Evolutionary conservation across 495 filamentous ascomycete species (phyloP), one percentile per base, ranked within the genome.

Genomic region (Annulohypoxylon stygium): DNA sequence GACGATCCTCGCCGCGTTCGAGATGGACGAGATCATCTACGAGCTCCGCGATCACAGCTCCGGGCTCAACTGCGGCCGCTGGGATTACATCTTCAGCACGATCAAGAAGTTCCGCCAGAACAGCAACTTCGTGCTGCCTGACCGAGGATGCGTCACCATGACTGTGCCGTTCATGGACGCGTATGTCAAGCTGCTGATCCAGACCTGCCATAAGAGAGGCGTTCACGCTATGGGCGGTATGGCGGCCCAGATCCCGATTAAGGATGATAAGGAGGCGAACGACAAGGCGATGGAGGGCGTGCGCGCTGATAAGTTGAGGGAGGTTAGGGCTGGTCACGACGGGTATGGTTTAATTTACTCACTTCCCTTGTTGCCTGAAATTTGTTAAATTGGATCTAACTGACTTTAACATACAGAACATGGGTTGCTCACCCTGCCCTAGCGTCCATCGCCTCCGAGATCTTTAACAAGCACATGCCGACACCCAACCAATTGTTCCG

Each of bases 11-110:
- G 96, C 97, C 34, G 97, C 94, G n/a, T 99, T 99, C 75, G 97
- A 99, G 86, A 99, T 99, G 96, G 96, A 99, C 67, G 96, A 99
- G 91, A 98, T 99, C 83, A 98, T 99, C 82, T 99, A 97, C 85
- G 96, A 99, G 83, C 91, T 99, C 70, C 93, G 96, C 41, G 95
- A 98, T 79, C 96, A 99, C 86, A 93, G 90, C 82, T 92, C 96
- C 10, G 96, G 96, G 61, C 88, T 99, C 72, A 99, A 99, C 88
- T 99, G 96, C 83, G 96, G 96, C 58, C 92, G 96, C 58, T 99
- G 96, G 96, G 96, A 99, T 80, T 99, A 99, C 87, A 98, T 99
- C 85, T 99, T 99, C 87, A 95, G 91, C 81, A 93, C 96, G 78
- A 99, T 99, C 87, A 99, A 99, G 88, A 97, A 97, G 84, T 98